These are phyloP conservation scores for Ceratobasidium sp. DNA, from an alignment of 1,284 basidiomycete species.

Conservation along the genomic window DNA sequence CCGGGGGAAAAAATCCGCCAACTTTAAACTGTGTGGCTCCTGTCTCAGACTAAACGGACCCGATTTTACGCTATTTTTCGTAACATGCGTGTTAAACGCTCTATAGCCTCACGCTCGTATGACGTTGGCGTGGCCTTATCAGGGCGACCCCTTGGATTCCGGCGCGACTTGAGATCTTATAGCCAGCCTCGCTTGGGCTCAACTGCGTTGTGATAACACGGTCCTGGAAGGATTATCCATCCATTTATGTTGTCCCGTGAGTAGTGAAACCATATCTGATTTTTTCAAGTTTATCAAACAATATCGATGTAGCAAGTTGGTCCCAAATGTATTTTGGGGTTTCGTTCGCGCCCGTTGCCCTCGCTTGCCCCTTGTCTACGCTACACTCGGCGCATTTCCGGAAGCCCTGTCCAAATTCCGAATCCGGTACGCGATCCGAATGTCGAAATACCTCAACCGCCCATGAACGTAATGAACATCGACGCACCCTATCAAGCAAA, in stretches of 20 bases:
- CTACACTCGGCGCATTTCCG: background rate
- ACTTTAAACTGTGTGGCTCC: constrained; percentile 13
- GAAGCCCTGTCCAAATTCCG: background rate
- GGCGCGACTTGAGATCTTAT: background rate
- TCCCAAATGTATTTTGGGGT: background rate
- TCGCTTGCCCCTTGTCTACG: background rate
- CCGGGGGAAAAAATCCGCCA: background rate
- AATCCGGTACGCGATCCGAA: constrained; percentile 12
- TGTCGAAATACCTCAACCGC: background rate
- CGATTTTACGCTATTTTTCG: background rate
- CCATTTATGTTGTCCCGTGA: background rate
- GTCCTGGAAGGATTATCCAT: background rate
- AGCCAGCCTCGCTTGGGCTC: background rate
- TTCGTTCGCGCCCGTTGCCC: background rate
- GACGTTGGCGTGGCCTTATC: constrained; percentile 25
- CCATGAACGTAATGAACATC: background rate
- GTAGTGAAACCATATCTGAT: constrained; percentile 20
- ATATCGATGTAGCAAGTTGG: background rate
- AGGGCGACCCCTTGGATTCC: background rate
- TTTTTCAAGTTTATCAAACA: constrained; percentile 7
- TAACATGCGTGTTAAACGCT: background rate
- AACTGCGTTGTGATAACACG: constrained; percentile 13
- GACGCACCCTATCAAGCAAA: background rate
- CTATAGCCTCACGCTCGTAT: constrained; percentile 10
- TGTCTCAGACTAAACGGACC: constrained; percentile 2